Evolutionary conservation across 2,329 filamentous ascomycete species (phyloP).

Genomic region (Cordyceps javanica): DNA sequence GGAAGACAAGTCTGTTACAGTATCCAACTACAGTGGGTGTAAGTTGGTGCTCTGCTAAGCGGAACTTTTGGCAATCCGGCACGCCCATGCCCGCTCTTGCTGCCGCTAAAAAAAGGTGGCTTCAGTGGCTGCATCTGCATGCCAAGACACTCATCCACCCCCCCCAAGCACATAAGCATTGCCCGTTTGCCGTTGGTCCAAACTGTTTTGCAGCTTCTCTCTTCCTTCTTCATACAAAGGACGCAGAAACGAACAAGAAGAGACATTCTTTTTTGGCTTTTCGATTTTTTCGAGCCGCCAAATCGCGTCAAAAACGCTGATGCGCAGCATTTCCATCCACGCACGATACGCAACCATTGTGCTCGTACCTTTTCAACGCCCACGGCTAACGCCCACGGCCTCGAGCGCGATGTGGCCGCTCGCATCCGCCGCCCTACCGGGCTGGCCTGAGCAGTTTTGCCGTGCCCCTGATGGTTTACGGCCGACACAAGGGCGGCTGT

Average conservation of each 20-base stretch:
- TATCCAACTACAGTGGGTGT: too few relatives aligned
- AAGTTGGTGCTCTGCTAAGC: too few relatives aligned
- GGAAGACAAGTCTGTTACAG: too few relatives aligned
- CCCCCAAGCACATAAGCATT: too few relatives aligned
- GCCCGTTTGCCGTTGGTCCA: too few relatives aligned
- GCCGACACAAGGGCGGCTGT: background rate
- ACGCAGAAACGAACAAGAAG: background rate
- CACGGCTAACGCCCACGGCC: too few relatives aligned
- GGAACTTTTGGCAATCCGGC: too few relatives aligned
- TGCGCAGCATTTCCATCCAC: background rate
- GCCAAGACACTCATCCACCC: too few relatives aligned
- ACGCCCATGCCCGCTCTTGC: too few relatives aligned
- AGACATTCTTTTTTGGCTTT: too few relatives aligned
- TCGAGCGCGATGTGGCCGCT: background rate
- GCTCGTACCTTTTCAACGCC: background rate
- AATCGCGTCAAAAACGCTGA: background rate
- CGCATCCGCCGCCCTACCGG: background rate
- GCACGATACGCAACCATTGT: background rate
- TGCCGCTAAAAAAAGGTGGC: too few relatives aligned
- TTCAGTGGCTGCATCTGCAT: too few relatives aligned
- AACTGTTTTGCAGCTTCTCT: background rate
- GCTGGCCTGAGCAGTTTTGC: background rate
- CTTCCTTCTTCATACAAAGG: background rate
- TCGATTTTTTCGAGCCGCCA: background rate
- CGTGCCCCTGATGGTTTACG: background rate